phyloP scores from a whole-genome alignment of 805 yeast species.

The Kluyveromyces dobzhanskii region DNA sequence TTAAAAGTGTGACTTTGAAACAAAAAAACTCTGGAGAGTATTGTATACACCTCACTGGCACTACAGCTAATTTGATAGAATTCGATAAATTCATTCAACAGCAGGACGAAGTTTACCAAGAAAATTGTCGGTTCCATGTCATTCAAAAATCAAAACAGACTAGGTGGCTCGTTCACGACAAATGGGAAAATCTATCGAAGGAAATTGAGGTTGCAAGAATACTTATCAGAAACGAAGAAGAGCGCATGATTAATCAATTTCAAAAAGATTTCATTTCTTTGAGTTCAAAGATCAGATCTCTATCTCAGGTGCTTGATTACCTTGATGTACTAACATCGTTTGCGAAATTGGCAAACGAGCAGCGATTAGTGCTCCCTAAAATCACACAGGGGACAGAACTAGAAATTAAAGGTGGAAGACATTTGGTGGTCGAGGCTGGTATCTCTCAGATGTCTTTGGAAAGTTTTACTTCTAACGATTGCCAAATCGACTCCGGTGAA shows the following conservation, averaged over 20 bases:
- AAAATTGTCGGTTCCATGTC: conserved; percentile 19
- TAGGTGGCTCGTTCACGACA: conserved; percentile 36
- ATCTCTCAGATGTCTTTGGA: conserved; percentile 37
- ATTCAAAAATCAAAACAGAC: conserved; percentile 36
- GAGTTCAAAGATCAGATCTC: conserved; percentile 40
- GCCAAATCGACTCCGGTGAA: conserved; percentile 19
- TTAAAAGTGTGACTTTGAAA: conserved; percentile 29
- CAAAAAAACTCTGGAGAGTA: conserved; percentile 37
- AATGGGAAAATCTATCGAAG: conserved; percentile 48
- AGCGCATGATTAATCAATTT: conserved; percentile 40
- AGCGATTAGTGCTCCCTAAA: conserved; percentile 55
- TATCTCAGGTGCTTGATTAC: conserved; percentile 48
- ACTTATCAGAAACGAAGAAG: conserved; percentile 49
- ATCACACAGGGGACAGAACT: conserved; percentile 42
- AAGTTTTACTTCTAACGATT: conserved; percentile 27
- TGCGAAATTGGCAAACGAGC: conserved; percentile 62
- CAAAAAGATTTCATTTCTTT: conserved; percentile 37
- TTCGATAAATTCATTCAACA: conserved; percentile 19
- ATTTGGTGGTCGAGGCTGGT: conserved; percentile 78
- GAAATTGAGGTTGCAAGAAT: conserved; percentile 37
- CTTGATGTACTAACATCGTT: conserved; percentile 71
- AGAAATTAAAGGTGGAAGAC: conserved; percentile 61
- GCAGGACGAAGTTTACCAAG: conserved; percentile 12
- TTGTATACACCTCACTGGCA: conserved; percentile 42
- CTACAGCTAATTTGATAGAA: conserved; percentile 21